Evolutionary conservation across 495 filamentous ascomycete species (phyloP), one percentile per base, ranked within the genome.

Genomic region (Aspergillus kassunensis): DNA sequence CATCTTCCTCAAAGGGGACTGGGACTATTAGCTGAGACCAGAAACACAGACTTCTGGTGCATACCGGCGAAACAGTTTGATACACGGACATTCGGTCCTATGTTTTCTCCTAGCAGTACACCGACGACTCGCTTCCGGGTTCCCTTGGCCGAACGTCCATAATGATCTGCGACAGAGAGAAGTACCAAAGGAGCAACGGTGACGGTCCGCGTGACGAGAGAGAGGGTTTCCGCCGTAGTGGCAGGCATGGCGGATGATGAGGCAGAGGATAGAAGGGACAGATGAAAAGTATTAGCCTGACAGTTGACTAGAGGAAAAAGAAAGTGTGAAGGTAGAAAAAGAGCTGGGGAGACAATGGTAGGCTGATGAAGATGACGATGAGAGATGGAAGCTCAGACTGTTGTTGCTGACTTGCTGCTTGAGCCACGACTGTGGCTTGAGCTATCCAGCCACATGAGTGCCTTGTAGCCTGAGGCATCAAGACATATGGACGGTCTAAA

Each of bases 1-100:
- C 91, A 69, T 98, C 93, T 76, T 98, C 93, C 71, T 98, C 93
- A 68, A 98, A 98, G 2, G 93, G 93, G 19, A 98, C 93, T 96
- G 69, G 54, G 49, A 48, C 24, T 30, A 50, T 53, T 45, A 36
- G 44, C 61, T 20, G n/a, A 34, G 1, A 15, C 5, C 20, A 30
- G n/a, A 35, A 4, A 12, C 18, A 35, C 11, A 27, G 9, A 51
- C 2, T 35, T 18, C 18, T 8, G 16, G 15, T 51, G 74, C 82
- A 36, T 69, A 97, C 93, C 91, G 58, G 93, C 93, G 71, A 96
- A 98, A 73, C 93, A 96, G 80, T 98, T 98, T 65, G 93, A 97
- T 64, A 97, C 93, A 54, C 95, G 83, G 59, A 96, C 95, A 68
- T 88, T 91, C 68, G 88, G 88, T 53, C 93, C 91, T 65, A 91